Conservation (phyloP, 768 basidiomycete genomes). For the Kwoniella bestiolae region DNA sequence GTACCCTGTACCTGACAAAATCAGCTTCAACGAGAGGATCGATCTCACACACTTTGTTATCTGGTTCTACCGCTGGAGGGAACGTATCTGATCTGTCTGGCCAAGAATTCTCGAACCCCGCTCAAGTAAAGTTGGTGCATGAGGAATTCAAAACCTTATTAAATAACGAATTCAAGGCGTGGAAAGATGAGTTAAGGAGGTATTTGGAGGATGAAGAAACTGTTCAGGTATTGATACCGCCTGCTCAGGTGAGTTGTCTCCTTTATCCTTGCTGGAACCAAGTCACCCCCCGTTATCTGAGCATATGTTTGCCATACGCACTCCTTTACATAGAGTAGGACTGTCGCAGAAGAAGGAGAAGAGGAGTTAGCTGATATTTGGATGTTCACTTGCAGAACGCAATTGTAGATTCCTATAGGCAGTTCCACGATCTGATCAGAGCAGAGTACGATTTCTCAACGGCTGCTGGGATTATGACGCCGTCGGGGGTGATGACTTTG, state of each 20-base stretch:
- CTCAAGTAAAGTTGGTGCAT: slow-evolving; percentile 63
- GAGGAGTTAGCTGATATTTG: neutral
- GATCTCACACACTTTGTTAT: neutral
- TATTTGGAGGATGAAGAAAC: slow-evolving; percentile 84
- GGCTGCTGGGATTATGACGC: slow-evolving; percentile 48
- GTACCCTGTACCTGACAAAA: slow-evolving; percentile 57
- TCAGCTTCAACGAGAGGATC: neutral
- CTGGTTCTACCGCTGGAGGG: slow-evolving; percentile 27
- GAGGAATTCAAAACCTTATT: slow-evolving; percentile 60
- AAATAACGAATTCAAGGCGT: slow-evolving; percentile 63
- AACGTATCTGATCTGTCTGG: slow-evolving; percentile 45
- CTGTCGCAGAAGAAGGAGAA: neutral
- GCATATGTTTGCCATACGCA: neutral
- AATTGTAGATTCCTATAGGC: slow-evolving; percentile 73
- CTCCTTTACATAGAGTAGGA: neutral
- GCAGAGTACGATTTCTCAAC: slow-evolving; percentile 60
- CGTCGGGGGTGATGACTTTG: slow-evolving; percentile 38
- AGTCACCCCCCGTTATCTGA: neutral
- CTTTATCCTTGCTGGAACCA: neutral
- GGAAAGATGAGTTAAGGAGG: slow-evolving; percentile 66
- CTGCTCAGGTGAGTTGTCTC: slow-evolving; percentile 61
- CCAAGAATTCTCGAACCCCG: slow-evolving; percentile 64
- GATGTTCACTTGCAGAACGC: slow-evolving; percentile 61
- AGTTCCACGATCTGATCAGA: slow-evolving; percentile 69
- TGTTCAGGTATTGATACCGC: slow-evolving; percentile 74